phyloP scores from a whole-genome alignment of 257 asterid species.

The Capsicum baccatum region DNA sequence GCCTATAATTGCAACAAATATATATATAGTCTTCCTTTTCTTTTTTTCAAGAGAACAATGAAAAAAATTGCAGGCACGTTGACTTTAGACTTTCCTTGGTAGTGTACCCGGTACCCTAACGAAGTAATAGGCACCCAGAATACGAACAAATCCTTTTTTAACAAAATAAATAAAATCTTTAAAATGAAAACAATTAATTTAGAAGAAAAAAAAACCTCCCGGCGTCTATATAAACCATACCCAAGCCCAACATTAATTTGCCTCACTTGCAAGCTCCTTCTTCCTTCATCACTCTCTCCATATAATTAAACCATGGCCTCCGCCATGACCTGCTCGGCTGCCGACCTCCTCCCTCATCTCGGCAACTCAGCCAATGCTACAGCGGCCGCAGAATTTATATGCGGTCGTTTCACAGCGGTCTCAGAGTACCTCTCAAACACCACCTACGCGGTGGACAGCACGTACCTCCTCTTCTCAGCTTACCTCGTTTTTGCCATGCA shows the following conservation, averaged over 20 bases:
- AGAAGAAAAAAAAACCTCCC: not conserved
- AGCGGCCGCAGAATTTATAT: slow-evolving; percentile 67
- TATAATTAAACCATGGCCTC: not conserved
- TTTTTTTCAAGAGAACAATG: not conserved
- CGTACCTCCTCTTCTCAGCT: slow-evolving; percentile 87
- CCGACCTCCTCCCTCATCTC: slow-evolving; percentile 57
- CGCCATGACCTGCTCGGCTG: slow-evolving; percentile 46
- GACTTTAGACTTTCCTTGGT: not conserved
- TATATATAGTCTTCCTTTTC: too few species aligned
- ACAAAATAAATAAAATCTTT: not conserved
- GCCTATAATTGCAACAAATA: too few species aligned
- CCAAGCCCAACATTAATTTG: not conserved
- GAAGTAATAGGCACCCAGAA: not conserved
- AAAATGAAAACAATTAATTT: not conserved
- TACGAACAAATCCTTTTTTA: not conserved
- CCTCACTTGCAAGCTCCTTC: slow-evolving; percentile 6
- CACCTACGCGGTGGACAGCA: slow-evolving; percentile 66
- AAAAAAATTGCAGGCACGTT: not conserved
- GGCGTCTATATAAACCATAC: slow-evolving; percentile 21
- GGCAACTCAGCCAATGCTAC: slow-evolving; percentile 71
- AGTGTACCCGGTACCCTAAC: not conserved
- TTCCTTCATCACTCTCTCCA: not conserved
- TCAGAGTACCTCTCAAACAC: slow-evolving; percentile 56
- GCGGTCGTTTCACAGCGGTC: slow-evolving; percentile 60
- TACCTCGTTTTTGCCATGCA: slow-evolving; percentile 93